Evolutionary conservation across 139 green algal genomes (phyloP).

Genomic region (Marvania coccoides): DNA sequence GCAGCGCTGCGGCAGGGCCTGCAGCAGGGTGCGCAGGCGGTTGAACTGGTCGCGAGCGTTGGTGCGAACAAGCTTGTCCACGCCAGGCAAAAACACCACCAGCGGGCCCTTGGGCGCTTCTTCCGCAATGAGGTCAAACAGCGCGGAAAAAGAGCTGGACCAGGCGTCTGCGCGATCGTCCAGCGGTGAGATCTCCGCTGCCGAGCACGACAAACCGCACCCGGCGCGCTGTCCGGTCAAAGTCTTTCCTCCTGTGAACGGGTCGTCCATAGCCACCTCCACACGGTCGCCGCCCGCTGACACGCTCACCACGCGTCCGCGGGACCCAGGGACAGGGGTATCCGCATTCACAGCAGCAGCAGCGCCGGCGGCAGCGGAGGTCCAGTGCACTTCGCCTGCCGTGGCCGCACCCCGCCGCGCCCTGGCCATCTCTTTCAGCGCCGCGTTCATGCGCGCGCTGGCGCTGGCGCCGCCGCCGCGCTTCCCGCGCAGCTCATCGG

Average conservation of each 20-base stretch:
- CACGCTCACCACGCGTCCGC: slow-evolving; percentile 1
- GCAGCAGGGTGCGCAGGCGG: slow-evolving; percentile 14
- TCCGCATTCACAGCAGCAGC: background rate
- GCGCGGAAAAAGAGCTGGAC: slow-evolving; percentile 3
- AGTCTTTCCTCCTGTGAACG: background rate
- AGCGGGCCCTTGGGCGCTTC: background rate
- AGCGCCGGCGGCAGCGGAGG: too few relatives aligned
- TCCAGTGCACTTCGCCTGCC: too few relatives aligned
- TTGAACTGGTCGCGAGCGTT: slow-evolving; percentile 16
- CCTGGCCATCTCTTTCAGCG: too few relatives aligned
- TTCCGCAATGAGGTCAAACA: slow-evolving; percentile 17
- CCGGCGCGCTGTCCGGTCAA: background rate
- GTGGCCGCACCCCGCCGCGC: too few relatives aligned
- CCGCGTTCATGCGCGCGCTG: too few relatives aligned
- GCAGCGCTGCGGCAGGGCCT: slow-evolving; percentile 7
- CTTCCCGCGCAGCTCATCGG: too few relatives aligned
- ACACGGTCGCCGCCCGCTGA: background rate
- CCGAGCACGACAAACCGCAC: background rate
- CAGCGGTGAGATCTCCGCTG: background rate
- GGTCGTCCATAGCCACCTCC: slow-evolving; percentile 11
- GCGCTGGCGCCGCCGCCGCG: too few relatives aligned
- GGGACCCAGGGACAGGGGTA: background rate
- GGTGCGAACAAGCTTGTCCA: slow-evolving; percentile 20
- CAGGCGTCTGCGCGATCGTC: slow-evolving; percentile 3
- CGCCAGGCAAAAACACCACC: slow-evolving; percentile 16